Evolutionary conservation across 441 rosid species (phyloP).

Genomic region (Syzygium syzygioides): DNA sequence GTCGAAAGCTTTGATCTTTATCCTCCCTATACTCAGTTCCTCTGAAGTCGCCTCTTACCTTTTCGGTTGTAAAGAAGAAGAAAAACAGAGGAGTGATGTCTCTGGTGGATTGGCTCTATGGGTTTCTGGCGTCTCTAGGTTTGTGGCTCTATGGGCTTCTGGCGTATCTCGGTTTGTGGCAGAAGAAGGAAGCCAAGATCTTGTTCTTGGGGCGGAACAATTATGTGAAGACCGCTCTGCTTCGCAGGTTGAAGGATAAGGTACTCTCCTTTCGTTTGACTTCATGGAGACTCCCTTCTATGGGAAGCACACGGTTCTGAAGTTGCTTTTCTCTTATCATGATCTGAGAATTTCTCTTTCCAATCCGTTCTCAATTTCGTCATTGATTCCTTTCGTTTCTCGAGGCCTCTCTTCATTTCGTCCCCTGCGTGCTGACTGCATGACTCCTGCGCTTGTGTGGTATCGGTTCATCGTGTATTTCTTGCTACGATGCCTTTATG

Average conservation of each 20-base stretch:
- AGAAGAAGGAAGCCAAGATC: background rate
- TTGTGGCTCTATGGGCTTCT: too few species aligned
- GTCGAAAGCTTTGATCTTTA: too few species aligned
- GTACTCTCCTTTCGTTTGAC: background rate
- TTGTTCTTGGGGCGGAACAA: background rate
- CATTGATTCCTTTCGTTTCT: background rate
- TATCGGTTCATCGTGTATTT: too few species aligned
- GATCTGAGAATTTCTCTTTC: accelerated
- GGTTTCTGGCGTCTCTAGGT: background rate
- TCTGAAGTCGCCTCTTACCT: too few species aligned
- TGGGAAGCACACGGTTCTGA: background rate
- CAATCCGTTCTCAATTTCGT: background rate
- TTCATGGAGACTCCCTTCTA: too few species aligned
- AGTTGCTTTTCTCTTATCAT: background rate
- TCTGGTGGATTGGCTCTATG: background rate
- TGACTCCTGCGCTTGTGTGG: background rate
- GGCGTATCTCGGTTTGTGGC: too few species aligned
- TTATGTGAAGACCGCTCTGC: constrained; percentile 5
- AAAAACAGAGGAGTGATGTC: background rate
- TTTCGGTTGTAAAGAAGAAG: too few species aligned
- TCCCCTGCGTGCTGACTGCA: background rate
- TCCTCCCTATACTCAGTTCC: too few species aligned
- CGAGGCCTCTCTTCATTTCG: background rate
- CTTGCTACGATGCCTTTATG: accelerated
- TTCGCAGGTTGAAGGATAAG: constrained; percentile 6